Evolutionary conservation across 108 stramenopile genomes (phyloP), one percentile per base, ranked within the genome.

Genomic region (Epipyxis sp.): DNA sequence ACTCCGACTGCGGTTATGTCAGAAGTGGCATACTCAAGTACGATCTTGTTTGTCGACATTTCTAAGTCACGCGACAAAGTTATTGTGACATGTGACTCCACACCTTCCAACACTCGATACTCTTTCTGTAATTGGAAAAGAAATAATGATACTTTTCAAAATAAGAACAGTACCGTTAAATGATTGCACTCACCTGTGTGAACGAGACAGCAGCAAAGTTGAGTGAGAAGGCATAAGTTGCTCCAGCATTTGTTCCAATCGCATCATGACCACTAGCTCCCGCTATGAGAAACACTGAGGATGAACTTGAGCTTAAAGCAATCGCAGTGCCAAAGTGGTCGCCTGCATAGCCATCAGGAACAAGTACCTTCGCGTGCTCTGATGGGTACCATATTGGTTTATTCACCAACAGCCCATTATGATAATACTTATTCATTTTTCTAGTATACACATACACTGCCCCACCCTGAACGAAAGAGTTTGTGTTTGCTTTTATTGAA

Each of bases 1-100:
- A 93, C 84, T 1, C 92, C 92, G 2, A 50, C 71, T n/a, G 91
- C 91, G 34, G 91, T 90, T 10, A 92, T 77, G 76, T 92, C 91
- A 42, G 83, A 81, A 32, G 91, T 91, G 20, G 87, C 82, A 71
- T 92, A 93, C 1, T 74, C 87, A 0, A 92, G 87, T 40, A 87
- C 86, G 6, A 65, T 37, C 34, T 65, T 10, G 3, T 32, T 32
- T 6, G 3, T 32, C 6, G 10, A 29, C 57, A 83, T 59, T 0
- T 30, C 50, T 54, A 79, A 59, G 40, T 90, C 90, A 68, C 92
- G 82, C 27, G 69, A 39, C 40, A 92, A 69, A 40, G 83, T 81
- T 0, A 93, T 84, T 13, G 83, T 83, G 40, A 84, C 89, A 39
- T 65, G 0, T 74, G 44, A 6, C 27, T 27, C 42, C 41, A 43